Percentiles rank a stretch among this genome's conserved stretches.
These are phyloP conservation scores for Lachnellula cervina DNA, from an alignment of 2,329 filamentous ascomycete genomes.

Conservation along the genomic window DNA sequence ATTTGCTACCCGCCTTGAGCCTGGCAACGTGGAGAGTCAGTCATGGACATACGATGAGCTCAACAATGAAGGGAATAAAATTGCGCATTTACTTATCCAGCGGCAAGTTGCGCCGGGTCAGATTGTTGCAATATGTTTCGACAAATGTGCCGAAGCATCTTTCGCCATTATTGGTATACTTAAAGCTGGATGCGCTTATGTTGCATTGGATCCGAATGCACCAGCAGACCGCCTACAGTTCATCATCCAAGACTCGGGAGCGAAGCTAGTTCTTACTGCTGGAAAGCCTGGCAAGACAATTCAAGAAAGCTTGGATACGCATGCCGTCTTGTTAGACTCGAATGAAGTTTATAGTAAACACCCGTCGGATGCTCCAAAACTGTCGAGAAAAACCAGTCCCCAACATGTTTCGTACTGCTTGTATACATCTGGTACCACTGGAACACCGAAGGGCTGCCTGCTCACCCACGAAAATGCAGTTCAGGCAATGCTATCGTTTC, in stretches of 20 bases:
- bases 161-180: slow-evolving; percentile 34
- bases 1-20: slow-evolving; percentile 59
- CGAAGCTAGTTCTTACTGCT: slow-evolving; percentile 58
- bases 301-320: slow-evolving; percentile 27
- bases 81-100: slow-evolving; percentile 59
- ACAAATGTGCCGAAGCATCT: slow-evolving; percentile 35
- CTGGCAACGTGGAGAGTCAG: slow-evolving; percentile 40
- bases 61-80: slow-evolving; percentile 63
- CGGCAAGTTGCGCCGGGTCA: slow-evolving; percentile 48
- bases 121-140: slow-evolving; percentile 36
- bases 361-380: slow-evolving; percentile 21
- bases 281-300: slow-evolving; percentile 36
- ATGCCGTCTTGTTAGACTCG: slow-evolving; percentile 28
- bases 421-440: slow-evolving; percentile 36
- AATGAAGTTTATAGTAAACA: slow-evolving; percentile 7
- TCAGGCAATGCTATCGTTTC: slow-evolving; percentile 85
- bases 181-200: slow-evolving; percentile 35
- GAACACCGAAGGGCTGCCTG: slow-evolving; percentile 53
- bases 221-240: slow-evolving; percentile 31
- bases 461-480: slow-evolving; percentile 86
- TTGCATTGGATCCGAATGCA: slow-evolving; percentile 37
- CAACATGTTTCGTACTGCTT: slow-evolving; percentile 31
- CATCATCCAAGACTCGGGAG: slow-evolving; percentile 56
- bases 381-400: slow-evolving; percentile 19
- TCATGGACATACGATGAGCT: slow-evolving; percentile 74